These are phyloP conservation scores for Aureobasidium sp. DNA, from an alignment of 2,329 filamentous ascomycete species.

Conservation along the genomic window DNA sequence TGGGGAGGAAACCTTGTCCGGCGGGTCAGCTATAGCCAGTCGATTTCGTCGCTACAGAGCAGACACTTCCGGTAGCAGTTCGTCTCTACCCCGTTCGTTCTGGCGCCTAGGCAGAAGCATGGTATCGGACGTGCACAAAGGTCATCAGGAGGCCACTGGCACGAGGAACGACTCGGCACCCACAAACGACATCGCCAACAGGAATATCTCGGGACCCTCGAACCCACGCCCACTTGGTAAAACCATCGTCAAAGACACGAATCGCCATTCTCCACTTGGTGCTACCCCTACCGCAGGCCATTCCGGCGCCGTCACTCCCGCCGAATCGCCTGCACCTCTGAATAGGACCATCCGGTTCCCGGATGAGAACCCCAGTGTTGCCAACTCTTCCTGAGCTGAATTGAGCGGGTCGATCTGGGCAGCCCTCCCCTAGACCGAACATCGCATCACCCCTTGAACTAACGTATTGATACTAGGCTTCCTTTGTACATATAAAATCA, in stretches of 20 bases:
- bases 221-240: constrained; percentile 7
- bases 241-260: background rate
- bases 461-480: background rate
- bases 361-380: constrained; percentile 21
- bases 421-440: background rate
- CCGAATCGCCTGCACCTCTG: constrained; percentile 15
- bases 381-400: background rate
- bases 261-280: constrained; percentile 13
- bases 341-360: constrained; percentile 28
- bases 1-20: background rate
- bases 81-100: constrained; percentile 8
- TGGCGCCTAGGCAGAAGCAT: constrained; percentile 5
- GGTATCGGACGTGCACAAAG: background rate
- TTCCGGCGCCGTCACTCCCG: background rate
- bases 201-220: constrained; percentile 15
- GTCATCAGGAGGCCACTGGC: constrained; percentile 1
- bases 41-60: background rate
- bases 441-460: background rate
- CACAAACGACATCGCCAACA: constrained; percentile 15
- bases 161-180: constrained; percentile 12
- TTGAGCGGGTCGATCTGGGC: background rate
- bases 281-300: constrained; percentile 1
- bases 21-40: constrained; percentile 7
- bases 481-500: background rate
- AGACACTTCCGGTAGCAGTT: background rate